These are phyloP conservation scores for Serendipita sp. DNA, from an alignment of 768 basidiomycete species.

Conservation along the genomic window DNA sequence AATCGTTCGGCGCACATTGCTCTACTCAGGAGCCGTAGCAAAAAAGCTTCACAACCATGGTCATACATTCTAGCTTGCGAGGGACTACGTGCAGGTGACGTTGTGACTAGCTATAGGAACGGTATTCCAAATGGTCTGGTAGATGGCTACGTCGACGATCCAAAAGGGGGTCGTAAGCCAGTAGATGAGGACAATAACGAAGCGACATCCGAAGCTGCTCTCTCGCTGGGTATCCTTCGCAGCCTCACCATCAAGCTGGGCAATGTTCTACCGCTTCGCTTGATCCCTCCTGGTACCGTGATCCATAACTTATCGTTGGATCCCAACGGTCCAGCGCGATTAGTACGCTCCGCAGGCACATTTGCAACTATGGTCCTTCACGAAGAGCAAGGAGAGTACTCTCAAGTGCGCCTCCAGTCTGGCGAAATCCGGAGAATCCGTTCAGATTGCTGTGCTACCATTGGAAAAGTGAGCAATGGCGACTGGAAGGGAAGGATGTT, in stretches of 20 bases:
- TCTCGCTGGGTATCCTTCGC: constrained; percentile 74
- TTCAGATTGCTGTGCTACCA: constrained; percentile 61
- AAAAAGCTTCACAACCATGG: constrained; percentile 32
- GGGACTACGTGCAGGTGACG: constrained; percentile 73
- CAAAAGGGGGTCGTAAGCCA: neutral
- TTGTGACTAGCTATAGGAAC: constrained; percentile 67
- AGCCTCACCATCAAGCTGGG: constrained; percentile 73
- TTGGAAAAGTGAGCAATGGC: constrained; percentile 84
- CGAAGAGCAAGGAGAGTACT: constrained; percentile 52
- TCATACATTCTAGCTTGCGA: constrained; percentile 89
- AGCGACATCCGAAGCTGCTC: constrained; percentile 15
- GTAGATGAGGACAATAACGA: constrained; percentile 7
- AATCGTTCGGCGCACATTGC: constrained; percentile 90
- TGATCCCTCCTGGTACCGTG: constrained; percentile 79
- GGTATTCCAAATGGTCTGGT: constrained; percentile 69
- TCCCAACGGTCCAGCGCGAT: constrained; percentile 57
- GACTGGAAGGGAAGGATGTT: constrained; percentile 71
- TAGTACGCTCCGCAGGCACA: constrained; percentile 81
- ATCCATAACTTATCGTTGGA: constrained; percentile 74
- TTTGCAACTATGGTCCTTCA: constrained; percentile 70
- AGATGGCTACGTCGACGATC: constrained; percentile 26
- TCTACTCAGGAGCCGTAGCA: constrained; percentile 50
- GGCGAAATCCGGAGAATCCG: constrained; percentile 80
- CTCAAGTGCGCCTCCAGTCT: constrained; percentile 72
- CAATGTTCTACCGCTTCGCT: constrained; percentile 79